Percentiles rank a stretch among this genome's conserved stretches.
phyloP scores from a whole-genome alignment of 768 basidiomycete species.

The Udeniomyces megalosporus region DNA sequence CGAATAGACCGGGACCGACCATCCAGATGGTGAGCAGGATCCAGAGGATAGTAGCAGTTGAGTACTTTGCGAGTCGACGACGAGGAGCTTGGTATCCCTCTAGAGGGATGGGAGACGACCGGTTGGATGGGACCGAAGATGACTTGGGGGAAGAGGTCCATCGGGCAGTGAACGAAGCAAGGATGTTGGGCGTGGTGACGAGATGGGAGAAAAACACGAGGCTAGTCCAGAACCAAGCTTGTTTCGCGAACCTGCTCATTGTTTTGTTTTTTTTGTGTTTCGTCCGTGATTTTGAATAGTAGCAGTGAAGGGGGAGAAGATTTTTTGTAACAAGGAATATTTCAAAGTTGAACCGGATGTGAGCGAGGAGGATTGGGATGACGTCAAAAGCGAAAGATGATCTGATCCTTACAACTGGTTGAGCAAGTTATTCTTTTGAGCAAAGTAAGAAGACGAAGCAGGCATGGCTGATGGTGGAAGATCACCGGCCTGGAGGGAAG shows the following conservation, averaged over 20 bases:
- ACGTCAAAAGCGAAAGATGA: too few relatives aligned
- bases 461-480: background rate
- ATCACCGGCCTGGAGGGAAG: background rate
- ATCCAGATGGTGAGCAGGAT: constrained; percentile 13
- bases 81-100: background rate
- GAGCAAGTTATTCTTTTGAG: constrained; percentile 8
- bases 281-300: too few relatives aligned
- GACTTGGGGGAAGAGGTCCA: background rate
- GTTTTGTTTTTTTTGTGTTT: background rate
- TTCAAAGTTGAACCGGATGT: too few relatives aligned
- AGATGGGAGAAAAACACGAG: constrained; percentile 6
- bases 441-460: constrained; percentile 1
- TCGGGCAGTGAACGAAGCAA: background rate
- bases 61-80: constrained; percentile 2
- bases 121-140: background rate
- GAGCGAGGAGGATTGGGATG: too few relatives aligned
- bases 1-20: constrained; percentile 8
- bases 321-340: too few relatives aligned
- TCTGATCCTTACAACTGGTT: constrained; percentile 1
- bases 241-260: constrained; percentile 11
- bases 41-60: constrained; percentile 10
- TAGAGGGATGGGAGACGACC: background rate
- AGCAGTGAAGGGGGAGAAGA: background rate
- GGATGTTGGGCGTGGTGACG: background rate
- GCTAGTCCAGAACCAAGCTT: constrained; percentile 16